These are phyloP conservation scores for Phaeolepiota aurea DNA, from an alignment of 768 basidiomycete species.

Conservation along the genomic window DNA sequence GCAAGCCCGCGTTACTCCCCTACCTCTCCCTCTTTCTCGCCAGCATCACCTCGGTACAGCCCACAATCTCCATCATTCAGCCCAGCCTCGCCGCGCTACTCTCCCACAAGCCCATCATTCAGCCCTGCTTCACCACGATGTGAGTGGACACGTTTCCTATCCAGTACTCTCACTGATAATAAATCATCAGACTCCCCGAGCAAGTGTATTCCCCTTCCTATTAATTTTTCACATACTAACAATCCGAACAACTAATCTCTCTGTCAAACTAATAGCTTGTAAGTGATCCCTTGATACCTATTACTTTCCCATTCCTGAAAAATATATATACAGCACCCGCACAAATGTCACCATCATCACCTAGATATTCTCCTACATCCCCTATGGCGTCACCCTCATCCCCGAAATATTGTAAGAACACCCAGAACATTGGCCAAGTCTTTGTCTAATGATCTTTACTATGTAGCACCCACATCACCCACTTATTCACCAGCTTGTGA, in stretches of 20 bases:
- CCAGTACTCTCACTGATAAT: constrained; percentile 10
- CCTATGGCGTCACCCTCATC: constrained; percentile 86
- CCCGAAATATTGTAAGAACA: constrained; percentile 84
- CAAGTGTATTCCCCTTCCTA: constrained; percentile 39
- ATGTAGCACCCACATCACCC: constrained; percentile 80
- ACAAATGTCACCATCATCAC: constrained; percentile 83
- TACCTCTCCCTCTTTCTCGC: constrained; percentile 79
- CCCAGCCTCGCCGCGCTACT: constrained; percentile 85
- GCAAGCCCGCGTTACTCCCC: constrained; percentile 85
- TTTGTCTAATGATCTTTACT: too few relatives aligned
- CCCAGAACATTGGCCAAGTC: too few relatives aligned
- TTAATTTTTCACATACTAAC: too few relatives aligned
- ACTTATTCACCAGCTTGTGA: constrained; percentile 84
- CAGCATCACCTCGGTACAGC: constrained; percentile 77
- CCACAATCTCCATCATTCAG: constrained; percentile 88
- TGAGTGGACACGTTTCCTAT: constrained; percentile 28
- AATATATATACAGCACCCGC: constrained; percentile 49
- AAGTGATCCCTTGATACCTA: constrained; percentile 39
- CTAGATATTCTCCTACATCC: constrained; percentile 90
- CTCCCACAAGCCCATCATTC: constrained; percentile 86
- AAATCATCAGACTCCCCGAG: constrained; percentile 64
- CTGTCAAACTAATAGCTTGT: constrained; percentile 43
- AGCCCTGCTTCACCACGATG: constrained; percentile 90
- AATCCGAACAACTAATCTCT: too few relatives aligned
- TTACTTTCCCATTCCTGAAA: neutral